Base-by-base conservation (phyloP, 2,329 filamentous ascomycete genomes). In the Harringtonia aguacate region DNA sequence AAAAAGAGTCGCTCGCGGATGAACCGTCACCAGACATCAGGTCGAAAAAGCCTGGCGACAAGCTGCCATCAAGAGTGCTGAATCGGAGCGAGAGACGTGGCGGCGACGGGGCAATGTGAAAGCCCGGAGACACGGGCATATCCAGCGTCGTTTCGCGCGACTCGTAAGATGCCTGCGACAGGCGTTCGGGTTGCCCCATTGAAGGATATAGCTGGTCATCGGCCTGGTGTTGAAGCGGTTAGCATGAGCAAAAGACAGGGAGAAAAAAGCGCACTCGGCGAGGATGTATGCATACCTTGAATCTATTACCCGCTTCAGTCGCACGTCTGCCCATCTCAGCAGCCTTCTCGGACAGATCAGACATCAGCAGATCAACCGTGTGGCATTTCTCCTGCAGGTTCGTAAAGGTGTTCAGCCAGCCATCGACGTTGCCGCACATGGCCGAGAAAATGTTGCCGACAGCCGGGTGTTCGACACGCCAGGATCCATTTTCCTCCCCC, bases 341-440 rank as follows among this genome's bases (percentile, higher is more conserved):
- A 43, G 94, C 81, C 52, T 92, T 84, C 42, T 77, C 79, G 50
- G 79, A 79, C 18, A 95, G 74, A 60, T 84, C 79, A 33, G 79
- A 74, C 34, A 95, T 71, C 27, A 81, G 69, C 8, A 77, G 72
- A 28, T 82, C 83, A 22, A 95, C 68, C 36, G 76, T 73, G 48
- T 81, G 76, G 14, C 82, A 81, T 56, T 83, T 86, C 20, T 75
- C 74, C 57, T 87, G 81, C 47, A 95, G 70, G 44, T 83, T 82
- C 43, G 79, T 73, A 55, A 95, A 81, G 8, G 87, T 87, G 45
- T 81, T 79, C 46, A 81, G 77, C 90, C 90, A 97, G 36, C 89
- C 88, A 50, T 94, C 84, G 9, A 88, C 82, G 54, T 97, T 97
- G 29, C 86, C 86, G 56, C 84, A 83, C 89, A 97, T 97, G 31